Base-by-base conservation (phyloP, 2,329 filamentous ascomycete species). In the Calonectria henricotiae region DNA sequence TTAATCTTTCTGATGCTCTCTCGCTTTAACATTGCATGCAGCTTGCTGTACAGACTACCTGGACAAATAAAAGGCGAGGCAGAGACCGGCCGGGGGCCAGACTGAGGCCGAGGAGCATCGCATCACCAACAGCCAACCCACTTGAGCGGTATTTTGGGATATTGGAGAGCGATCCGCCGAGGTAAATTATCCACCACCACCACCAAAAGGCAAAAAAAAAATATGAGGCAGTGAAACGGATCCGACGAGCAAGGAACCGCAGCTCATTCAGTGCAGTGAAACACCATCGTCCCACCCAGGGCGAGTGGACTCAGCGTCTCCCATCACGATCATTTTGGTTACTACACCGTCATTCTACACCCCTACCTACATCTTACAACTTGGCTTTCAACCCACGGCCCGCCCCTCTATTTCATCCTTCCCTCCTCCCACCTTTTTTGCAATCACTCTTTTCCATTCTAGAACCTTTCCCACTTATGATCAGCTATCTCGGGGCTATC, bases 241-340 rank as follows among this genome's bases (percentile, higher is more conserved):
- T 51, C 44, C 62, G 35, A 54, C 47, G 25, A 64, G 62, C 46
- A 54, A 61, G 55, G 55, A 61, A 61, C 55, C 55, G 55, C n/a
- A 30, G 23, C 15, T 46, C 35, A 20, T 46, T 27, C 64, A 67
- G 55, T 54, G 54, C 60, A 61, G 65, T 67, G 71, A 73, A 70
- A 73, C 70, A 67, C 43, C 61, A 61, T 68, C 70, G 71, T 72
- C 70, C 71, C 71, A 72, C 70, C 62, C 43, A 32, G 55, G 39
- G 60, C 65, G 30, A 54, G 63, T 66, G 63, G 63, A 44, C 63
- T 66, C n/a, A 60, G 55, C 55, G 35, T 23, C 47, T 61, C 55
- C 55, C 55, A 61, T 61, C 55, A 61, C 55, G 55, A 61, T 23
- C 23, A 13, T 32, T 61, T 13, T 44, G 55, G 30, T 32, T 58